phyloP scores from a whole-genome alignment of 208 protist genomes.

The Polymyxa betae region DNA sequence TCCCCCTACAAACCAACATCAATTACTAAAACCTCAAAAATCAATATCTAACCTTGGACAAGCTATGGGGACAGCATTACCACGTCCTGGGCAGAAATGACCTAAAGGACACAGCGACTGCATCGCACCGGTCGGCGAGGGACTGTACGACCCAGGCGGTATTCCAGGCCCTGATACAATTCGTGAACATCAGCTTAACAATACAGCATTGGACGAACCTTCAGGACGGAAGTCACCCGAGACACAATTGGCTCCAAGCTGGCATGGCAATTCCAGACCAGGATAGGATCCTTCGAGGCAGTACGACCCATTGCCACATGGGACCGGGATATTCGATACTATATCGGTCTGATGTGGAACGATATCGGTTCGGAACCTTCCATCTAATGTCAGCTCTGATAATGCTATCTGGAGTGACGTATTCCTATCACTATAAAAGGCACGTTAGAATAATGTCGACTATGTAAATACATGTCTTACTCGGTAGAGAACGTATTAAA shows the following conservation, averaged over 20 bases:
- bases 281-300: neutral
- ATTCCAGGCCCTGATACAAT: neutral
- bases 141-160: conserved; percentile 19
- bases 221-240: neutral
- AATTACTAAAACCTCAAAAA: neutral
- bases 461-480: neutral
- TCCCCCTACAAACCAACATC: conserved; percentile 32
- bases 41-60: conserved; percentile 28
- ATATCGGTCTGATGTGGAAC: neutral
- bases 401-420: too few relatives aligned
- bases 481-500: neutral
- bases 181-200: neutral
- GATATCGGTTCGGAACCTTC: neutral
- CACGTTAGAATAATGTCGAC: neutral
- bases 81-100: conserved; percentile 21
- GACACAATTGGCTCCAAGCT: conserved; percentile 4
- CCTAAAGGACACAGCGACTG: neutral
- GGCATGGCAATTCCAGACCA: neutral
- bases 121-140: neutral
- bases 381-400: neutral
- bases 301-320: conserved; percentile 13
- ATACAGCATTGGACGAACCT: neutral
- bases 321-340: neutral
- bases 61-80: conserved; percentile 15
- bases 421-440: neutral